Evolutionary conservation across 2,329 filamentous ascomycete genomes (phyloP), one percentile per base, ranked within the genome.

Genomic region (Pyricularia sp.): DNA sequence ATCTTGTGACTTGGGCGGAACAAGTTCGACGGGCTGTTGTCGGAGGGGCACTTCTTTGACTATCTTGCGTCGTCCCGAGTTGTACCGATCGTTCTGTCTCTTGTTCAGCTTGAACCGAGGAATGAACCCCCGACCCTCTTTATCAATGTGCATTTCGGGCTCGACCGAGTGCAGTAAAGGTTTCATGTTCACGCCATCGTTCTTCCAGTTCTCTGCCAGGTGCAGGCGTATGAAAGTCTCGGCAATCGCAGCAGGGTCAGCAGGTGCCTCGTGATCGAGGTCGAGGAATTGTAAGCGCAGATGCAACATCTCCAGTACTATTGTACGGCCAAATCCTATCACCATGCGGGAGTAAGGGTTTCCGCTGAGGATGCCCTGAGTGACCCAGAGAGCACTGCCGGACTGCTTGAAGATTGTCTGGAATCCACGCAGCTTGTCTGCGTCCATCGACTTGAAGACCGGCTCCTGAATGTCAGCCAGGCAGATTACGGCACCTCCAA

Each of bases 331-430:
- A 10, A 72, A 63, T 9, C 69, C 71, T 5, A 72, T 53, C n/a
- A 64, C 67, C 65, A 69, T 69, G 65, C 66, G 68, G 35, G 65
- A 49, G 60, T 69, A 69, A 5, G 70, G 70, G 24, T 67, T 55
- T 9, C 66, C 65, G 1, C 40, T 65, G 26, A 35, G 62, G 22
- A 55, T 62, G 35, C 67, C 68, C 7, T 63, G 57, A 5, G 68
- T 72, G 10, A 72, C 66, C 71, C 71, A 73, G 19, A 73, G 63
- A 24, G 71, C 63, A 1, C 66, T 65, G 69, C 72, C 72, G 12
- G 57, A 28, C 12, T 31, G 57, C 19, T 60, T 60, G 26, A 59
- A 59, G 10, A 59, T 24, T 28, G n/a, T 59, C 55, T 73, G 68
- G 57, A 73, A 64, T 19, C 63, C 65, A 0, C 66, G 55, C 22